A percentile compares a stretch with the other conserved stretches of the same genome.
Conservation (phyloP, 495 filamentous ascomycete species). For the Neurospora sp. region DNA sequence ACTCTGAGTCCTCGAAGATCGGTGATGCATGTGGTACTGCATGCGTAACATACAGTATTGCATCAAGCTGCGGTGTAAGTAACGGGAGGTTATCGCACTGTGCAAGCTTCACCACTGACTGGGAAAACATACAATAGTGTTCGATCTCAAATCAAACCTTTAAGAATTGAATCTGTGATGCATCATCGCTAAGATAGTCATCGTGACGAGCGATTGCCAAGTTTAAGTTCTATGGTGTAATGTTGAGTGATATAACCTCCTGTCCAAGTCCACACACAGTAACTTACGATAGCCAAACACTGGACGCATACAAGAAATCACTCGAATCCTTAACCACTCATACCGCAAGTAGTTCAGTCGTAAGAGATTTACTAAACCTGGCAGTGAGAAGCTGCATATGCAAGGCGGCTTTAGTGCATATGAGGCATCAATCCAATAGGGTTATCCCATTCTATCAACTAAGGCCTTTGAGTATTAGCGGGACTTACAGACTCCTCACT, state of each 20-base stretch:
- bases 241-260: not conserved
- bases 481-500: not conserved
- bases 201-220: not conserved
- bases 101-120: not conserved
- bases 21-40: not conserved
- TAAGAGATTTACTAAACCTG: too few relatives aligned
- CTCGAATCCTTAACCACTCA: not conserved
- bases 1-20: not conserved
- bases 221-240: not conserved
- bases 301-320: not conserved
- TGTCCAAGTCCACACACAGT: not conserved
- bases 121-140: not conserved
- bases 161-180: not conserved
- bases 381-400: too few relatives aligned
- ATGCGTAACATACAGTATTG: not conserved
- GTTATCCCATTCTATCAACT: too few relatives aligned
- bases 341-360: too few relatives aligned
- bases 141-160: not conserved
- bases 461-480: too few relatives aligned
- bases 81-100: not conserved
- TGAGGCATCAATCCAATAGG: too few relatives aligned
- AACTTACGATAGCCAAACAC: not conserved
- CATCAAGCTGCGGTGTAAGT: not conserved
- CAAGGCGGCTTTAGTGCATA: too few relatives aligned
- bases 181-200: not conserved